These are phyloP conservation scores for Sonneratia caseolaris DNA, from an alignment of 345 rosid genomes.

Conservation along the genomic window DNA sequence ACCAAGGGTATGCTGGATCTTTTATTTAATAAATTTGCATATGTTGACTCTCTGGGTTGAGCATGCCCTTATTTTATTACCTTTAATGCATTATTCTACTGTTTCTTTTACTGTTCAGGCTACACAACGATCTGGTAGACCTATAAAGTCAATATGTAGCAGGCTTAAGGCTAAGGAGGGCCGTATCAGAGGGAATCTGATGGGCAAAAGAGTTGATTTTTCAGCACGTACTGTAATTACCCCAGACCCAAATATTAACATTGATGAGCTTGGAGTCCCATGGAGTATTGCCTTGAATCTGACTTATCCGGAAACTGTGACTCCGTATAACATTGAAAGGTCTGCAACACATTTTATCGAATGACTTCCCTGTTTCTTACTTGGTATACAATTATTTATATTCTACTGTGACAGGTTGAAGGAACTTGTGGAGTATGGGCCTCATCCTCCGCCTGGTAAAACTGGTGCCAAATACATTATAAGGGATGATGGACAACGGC, in stretches of 20 bases:
- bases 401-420: conserved; percentile 45
- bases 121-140: conserved; percentile 96
- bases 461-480: conserved; percentile 96
- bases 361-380: not conserved
- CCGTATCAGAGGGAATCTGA: conserved; percentile 86
- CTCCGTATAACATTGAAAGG: conserved; percentile 96
- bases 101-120: conserved; percentile 44
- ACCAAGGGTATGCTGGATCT: conserved; percentile 62
- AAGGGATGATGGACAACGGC: conserved; percentile 97
- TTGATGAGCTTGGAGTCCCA: conserved; percentile 91
- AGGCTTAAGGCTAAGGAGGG: conserved; percentile 98
- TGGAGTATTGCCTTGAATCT: conserved; percentile 97
- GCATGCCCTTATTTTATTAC: not conserved
- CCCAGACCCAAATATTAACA: conserved; percentile 94
- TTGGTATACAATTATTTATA: not conserved
- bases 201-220: conserved; percentile 99
- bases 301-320: conserved; percentile 91
- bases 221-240: conserved; percentile 98
- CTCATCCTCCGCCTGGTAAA: conserved; percentile 96
- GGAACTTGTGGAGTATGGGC: conserved; percentile 94
- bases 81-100: not conserved
- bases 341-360: conserved; percentile 8
- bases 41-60: not conserved
- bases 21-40: not conserved
- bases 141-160: conserved; percentile 91